Base-by-base conservation (phyloP, 208 protist species). In the Trypanosoma lewisi region DNA sequence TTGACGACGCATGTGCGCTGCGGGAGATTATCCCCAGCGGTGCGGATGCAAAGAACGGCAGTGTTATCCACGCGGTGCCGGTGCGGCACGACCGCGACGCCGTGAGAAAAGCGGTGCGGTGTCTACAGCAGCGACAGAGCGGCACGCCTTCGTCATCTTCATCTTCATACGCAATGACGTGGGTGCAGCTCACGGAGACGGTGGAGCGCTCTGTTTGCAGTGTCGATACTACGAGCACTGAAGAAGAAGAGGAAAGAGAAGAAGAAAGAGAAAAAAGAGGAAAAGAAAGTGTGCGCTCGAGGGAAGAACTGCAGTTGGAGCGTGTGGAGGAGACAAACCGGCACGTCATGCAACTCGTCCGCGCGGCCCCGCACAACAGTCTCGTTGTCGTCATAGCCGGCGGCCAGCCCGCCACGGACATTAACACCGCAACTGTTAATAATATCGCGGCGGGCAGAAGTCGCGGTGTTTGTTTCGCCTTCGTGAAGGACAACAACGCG, bases 51-150 rank as follows among this genome's bases (percentile, higher is more conserved):
- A 16, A 31, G 1, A 45, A 21, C 8, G 41, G 41, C 4, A 56
- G 59, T 42, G 41, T 48, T 16, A 63, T 89, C 23, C 70, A 94
- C 53, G 59, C 75, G 1, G 78, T 93, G 12, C 75, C 78, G 1
- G 78, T 87, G 9, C 82, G 88, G 2, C 62, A 89, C 71, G 85
- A 94, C 50, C 75, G 79, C 47, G 88, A 94, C 63, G 80, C 73
- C 23, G 82, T 81, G 45, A 74, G 88, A 11, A 91, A 92, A 50
- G 72, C 75, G 4, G 81, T 92, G 25, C 80, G 83, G 3, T 82
- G 77, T 11, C 73, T 89, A 27, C 73, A 73, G 59, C 59, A 60
- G 19, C 81, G 82, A 7, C 61, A 70, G 9, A 17, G n/a, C 30
- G 36, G 48, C 6, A 28, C 49, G 23, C n/a, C 73, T 53, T 11